phyloP scores from a whole-genome alignment of 331 rosid species.

The Cydonia oblonga region DNA sequence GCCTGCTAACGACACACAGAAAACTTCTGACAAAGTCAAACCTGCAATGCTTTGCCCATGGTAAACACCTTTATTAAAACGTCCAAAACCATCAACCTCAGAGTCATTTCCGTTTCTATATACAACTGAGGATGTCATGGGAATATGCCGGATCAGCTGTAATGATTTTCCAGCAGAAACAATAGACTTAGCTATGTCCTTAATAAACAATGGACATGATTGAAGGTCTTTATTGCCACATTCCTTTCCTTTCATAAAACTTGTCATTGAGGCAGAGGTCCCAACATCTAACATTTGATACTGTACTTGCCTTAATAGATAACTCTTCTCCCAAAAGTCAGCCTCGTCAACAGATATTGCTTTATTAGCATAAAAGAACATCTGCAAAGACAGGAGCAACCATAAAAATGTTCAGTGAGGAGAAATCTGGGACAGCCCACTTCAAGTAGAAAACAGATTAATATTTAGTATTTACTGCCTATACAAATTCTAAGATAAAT shows the following conservation, averaged over 20 bases:
- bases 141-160: conserved; percentile 75
- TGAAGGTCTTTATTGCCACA: conserved; percentile 27
- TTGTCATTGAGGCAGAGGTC: conserved; percentile 21
- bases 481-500: neutral
- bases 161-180: conserved; percentile 92
- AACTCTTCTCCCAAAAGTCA: conserved; percentile 97
- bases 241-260: conserved; percentile 46
- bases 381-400: conserved; percentile 32
- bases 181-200: conserved; percentile 66
- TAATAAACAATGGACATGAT: conserved; percentile 71
- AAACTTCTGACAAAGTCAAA: conserved; percentile 70
- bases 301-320: conserved; percentile 47
- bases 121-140: conserved; percentile 23
- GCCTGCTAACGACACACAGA: conserved; percentile 75
- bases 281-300: conserved; percentile 30
- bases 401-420: conserved; percentile 9
- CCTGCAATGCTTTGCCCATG: conserved; percentile 46
- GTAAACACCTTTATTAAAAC: conserved; percentile 24
- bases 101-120: conserved; percentile 40
- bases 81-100: conserved; percentile 31
- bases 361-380: conserved; percentile 72
- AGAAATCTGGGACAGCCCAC: neutral
- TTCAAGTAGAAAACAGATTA: neutral
- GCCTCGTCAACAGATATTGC: conserved; percentile 63
- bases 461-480: neutral